phyloP scores from a whole-genome alignment of 208 protist species.

The Phytomonas serpens region DNA sequence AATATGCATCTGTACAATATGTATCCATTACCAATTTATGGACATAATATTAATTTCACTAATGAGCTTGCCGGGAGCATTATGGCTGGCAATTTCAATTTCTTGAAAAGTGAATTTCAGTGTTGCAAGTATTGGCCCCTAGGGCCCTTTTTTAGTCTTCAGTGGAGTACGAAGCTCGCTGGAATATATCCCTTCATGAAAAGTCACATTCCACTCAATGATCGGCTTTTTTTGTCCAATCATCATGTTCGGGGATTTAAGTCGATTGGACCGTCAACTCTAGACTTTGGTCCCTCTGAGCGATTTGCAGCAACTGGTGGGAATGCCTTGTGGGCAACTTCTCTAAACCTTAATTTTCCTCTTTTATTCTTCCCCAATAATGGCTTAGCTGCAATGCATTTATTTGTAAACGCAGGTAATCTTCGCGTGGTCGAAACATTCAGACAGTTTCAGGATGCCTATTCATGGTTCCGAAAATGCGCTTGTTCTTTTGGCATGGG shows the following conservation, averaged over 20 bases:
- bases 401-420: conserved; percentile 79
- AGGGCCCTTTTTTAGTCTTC: conserved; percentile 62
- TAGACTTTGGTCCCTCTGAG: conserved; percentile 25
- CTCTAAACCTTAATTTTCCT: conserved; percentile 74
- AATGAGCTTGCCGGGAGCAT: conserved; percentile 63
- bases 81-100: conserved; percentile 46
- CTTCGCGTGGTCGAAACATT: conserved; percentile 47
- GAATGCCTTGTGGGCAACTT: conserved; percentile 79
- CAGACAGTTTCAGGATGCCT: conserved; percentile 31
- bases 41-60: conserved; percentile 27
- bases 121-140: conserved; percentile 57
- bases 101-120: conserved; percentile 69
- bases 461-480: conserved; percentile 45
- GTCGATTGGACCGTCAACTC: conserved; percentile 66
- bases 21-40: conserved; percentile 77
- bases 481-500: conserved; percentile 69
- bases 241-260: conserved; percentile 76
- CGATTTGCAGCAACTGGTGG: conserved; percentile 59
- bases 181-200: conserved; percentile 58
- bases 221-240: conserved; percentile 75
- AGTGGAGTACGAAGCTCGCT: conserved; percentile 54
- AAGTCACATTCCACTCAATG: conserved; percentile 62
- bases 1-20: conserved; percentile 71
- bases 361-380: conserved; percentile 75
- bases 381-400: conserved; percentile 71